A percentile compares a stretch with the other conserved stretches of the same genome.
These are phyloP conservation scores for Candida broadrunensis DNA, from an alignment of 805 yeast species.

Conservation along the genomic window DNA sequence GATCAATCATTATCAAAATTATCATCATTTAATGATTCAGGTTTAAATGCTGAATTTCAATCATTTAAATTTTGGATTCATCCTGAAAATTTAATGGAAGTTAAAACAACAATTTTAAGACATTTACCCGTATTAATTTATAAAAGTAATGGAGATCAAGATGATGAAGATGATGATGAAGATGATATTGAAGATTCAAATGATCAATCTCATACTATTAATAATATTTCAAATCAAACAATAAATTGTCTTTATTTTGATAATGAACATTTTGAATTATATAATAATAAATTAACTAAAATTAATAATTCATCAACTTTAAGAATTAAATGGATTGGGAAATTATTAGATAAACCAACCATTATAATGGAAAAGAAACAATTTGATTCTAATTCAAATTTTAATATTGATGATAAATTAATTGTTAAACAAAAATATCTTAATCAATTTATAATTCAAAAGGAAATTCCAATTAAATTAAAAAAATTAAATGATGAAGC, in stretches of 20 bases:
- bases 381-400: constrained; percentile 52
- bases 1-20: constrained; percentile 47
- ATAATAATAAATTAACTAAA: constrained; percentile 78
- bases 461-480: constrained; percentile 44
- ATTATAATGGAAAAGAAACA: constrained; percentile 77
- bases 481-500: constrained; percentile 58
- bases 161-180: constrained; percentile 46
- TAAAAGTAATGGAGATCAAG: constrained; percentile 21
- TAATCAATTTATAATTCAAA: constrained; percentile 64
- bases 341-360: constrained; percentile 71
- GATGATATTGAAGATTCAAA: constrained; percentile 48
- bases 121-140: constrained; percentile 91
- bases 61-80: constrained; percentile 94
- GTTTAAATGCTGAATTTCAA: constrained; percentile 40
- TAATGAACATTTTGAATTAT: constrained; percentile 75
- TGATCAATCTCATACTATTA: constrained; percentile 18
- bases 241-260: constrained; percentile 89
- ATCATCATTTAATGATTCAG: constrained; percentile 44
- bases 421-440: constrained; percentile 78
- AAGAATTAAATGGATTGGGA: constrained; percentile 90
- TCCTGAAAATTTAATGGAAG: constrained; percentile 92
- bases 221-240: constrained; percentile 50
- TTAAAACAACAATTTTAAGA: constrained; percentile 89
- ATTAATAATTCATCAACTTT: constrained; percentile 69
- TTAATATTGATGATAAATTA: constrained; percentile 61